Evolutionary conservation across 169 alveolate genomes (phyloP), one percentile per base, ranked within the genome.

Genomic region (Plasmodium malariae): DNA sequence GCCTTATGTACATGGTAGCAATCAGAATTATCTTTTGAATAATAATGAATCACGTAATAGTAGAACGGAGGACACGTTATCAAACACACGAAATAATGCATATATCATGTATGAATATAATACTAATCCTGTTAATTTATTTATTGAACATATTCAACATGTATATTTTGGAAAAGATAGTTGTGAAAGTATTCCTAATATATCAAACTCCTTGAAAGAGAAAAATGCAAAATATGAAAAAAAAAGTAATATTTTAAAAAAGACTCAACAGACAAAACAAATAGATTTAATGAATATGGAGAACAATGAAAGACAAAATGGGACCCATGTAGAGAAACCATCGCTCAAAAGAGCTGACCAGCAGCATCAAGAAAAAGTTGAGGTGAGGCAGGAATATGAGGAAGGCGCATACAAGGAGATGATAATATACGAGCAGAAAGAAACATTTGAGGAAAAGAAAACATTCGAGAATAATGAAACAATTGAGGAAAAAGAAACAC

Each of bases 121-220:
- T 67, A 67, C 21, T n/a, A 6, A 30, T 49, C 19, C 85, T 6
- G 62, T 83, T 54, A 83, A 67, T 30, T 49, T 83, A 67, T 67
- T 83, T 45, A 60, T 83, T 14, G 91, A 83, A 26, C 85, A 83
- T 83, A 83, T 83, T 11, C 91, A 83, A 21, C 83, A 83, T 71
- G n/a, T 68, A 49, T 19, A 65, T 30, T 83, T 83, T 67, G 73
- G 71, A 43, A 83, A 65, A 60, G 57, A 71, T n/a, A 30, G 24
- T 24, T 83, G 14, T 54, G 91, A 37, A 67, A 26, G 67, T 17
- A 5, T 54, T 19, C 70, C 32, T 4, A 60, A 48, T 45, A 60
- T n/a, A 28, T 34, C 62, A 43, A 6, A 14, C 4, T 76, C 62
- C 32, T 26, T 45, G 48, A 26, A 40, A 2, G 17, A 54, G 30